phyloP scores from a whole-genome alignment of 1,139 yeast species.

The Zygosaccharomyces pseudobailii region DNA sequence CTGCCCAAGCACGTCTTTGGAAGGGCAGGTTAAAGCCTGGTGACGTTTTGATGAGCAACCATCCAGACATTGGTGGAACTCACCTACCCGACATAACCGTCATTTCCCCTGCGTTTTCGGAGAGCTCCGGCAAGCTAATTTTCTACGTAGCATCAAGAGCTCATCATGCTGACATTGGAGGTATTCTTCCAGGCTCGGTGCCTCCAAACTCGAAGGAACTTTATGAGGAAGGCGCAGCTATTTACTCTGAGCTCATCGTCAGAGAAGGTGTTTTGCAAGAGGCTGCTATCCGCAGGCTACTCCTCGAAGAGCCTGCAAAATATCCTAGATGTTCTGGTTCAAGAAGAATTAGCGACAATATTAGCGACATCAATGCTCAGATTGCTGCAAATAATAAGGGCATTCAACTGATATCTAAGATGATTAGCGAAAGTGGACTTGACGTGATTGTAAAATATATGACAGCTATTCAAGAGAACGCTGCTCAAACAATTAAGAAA shows the following conservation, averaged over 20 bases:
- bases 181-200: constrained; percentile 45
- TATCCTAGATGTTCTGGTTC: constrained; percentile 46
- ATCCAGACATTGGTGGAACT: constrained; percentile 77
- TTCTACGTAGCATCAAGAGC: constrained; percentile 49
- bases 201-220: constrained; percentile 46
- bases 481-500: constrained; percentile 39
- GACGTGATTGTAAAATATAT: constrained; percentile 40
- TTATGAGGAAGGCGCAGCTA: constrained; percentile 47
- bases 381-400: constrained; percentile 48
- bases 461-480: constrained; percentile 44
- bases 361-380: constrained; percentile 48
- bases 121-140: constrained; percentile 30
- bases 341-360: constrained; percentile 43
- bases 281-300: constrained; percentile 35
- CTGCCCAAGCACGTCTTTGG: constrained; percentile 63
- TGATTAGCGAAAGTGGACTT: constrained; percentile 39
- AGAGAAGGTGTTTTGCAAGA: constrained; percentile 42
- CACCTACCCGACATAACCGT: constrained; percentile 79
- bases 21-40: constrained; percentile 55
- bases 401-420: constrained; percentile 37
- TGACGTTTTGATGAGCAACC: constrained; percentile 73
- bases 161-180: constrained; percentile 52
- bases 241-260: constrained; percentile 41
- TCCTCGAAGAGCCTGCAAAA: constrained; percentile 40
- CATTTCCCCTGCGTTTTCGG: constrained; percentile 53